These are phyloP conservation scores for Ophiostoma novo-ulmi DNA, from an alignment of 2,329 filamentous ascomycete species.

Conservation along the genomic window DNA sequence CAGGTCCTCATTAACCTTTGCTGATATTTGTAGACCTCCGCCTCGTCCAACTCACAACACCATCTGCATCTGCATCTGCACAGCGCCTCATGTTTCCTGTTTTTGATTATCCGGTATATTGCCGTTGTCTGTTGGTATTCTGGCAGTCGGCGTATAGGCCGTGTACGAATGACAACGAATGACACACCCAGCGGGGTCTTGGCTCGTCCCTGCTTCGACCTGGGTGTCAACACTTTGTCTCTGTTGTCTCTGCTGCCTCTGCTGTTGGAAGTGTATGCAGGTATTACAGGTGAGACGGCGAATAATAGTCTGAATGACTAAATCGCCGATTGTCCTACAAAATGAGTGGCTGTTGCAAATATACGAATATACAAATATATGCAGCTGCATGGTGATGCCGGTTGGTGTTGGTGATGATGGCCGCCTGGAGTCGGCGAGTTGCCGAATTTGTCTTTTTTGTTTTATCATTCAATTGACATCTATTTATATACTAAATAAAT, in stretches of 20 bases:
- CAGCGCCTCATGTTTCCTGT: background rate
- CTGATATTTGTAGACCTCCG: background rate
- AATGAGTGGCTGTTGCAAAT: background rate
- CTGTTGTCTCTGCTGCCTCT: background rate
- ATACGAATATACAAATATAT: too few species aligned
- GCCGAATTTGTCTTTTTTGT: background rate
- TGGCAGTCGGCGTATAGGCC: too few species aligned
- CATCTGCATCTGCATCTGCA: background rate
- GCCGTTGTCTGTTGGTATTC: background rate
- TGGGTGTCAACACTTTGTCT: background rate
- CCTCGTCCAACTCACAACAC: background rate
- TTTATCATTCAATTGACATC: too few species aligned
- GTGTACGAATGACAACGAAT: background rate
- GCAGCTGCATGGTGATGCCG: background rate
- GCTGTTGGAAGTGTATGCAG: background rate
- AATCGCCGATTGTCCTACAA: background rate
- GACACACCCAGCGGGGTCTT: background rate
- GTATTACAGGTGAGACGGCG: background rate
- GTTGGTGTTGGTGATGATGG: background rate
- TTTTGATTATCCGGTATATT: background rate
- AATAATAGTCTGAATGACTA: background rate
- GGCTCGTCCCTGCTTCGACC: background rate
- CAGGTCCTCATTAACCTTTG: background rate
- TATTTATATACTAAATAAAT: background rate
- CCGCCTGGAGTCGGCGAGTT: background rate